phyloP scores from a whole-genome alignment of 2,329 filamentous ascomycete genomes.

The Talaromyces sp. region DNA sequence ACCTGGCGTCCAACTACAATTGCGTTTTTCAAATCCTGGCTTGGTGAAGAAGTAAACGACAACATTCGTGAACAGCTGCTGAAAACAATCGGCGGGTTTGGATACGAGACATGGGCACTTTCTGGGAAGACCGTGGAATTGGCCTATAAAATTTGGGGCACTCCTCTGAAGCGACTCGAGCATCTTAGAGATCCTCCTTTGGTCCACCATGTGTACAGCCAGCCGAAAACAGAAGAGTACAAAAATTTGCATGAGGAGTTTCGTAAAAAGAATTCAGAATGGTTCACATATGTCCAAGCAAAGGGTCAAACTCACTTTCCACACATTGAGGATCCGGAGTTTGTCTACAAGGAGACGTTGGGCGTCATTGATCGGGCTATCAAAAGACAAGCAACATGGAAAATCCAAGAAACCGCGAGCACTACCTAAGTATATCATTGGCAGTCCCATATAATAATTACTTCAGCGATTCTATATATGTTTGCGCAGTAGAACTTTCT shows the following conservation, averaged over 20 bases:
- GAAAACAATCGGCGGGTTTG: background rate
- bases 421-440: no score
- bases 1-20: background rate
- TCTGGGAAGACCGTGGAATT: background rate
- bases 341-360: conserved; percentile 3
- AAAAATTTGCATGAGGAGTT: background rate
- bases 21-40: background rate
- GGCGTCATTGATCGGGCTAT: background rate
- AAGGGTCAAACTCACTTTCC: background rate
- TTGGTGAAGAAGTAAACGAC: conserved; percentile 1
- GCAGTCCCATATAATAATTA: no score
- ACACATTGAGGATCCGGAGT: conserved; percentile 2
- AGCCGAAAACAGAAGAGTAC: background rate
- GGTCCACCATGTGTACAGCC: conserved; percentile 1
- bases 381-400: background rate
- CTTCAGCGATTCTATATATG: no score
- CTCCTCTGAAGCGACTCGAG: background rate
- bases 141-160: background rate
- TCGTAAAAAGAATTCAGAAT: background rate
- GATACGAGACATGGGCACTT: conserved; percentile 4
- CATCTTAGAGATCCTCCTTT: conserved; percentile 1
- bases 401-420: no score
- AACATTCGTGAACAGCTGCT: background rate
- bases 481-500: no score
- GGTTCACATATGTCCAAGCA: conserved; percentile 2